Percentiles rank a stretch among this genome's conserved stretches.
Evolutionary conservation across 2,329 filamentous ascomycete genomes (phyloP).

Genomic region (Trichothecium roseum): DNA sequence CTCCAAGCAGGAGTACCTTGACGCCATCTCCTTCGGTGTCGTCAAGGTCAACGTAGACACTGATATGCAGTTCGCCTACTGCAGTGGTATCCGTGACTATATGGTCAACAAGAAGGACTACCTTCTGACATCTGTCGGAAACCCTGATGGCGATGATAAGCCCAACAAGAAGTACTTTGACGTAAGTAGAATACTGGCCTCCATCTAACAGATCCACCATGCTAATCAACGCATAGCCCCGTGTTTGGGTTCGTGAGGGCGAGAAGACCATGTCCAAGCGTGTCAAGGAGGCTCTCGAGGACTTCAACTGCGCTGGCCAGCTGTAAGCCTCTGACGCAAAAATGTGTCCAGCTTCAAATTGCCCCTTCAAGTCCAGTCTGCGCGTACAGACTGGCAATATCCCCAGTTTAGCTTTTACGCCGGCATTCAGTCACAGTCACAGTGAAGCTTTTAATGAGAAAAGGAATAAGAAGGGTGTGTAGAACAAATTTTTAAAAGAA

Average conservation of each 20-base stretch:
- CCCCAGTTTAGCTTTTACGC: not conserved
- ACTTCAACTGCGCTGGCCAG: slow-evolving; percentile 60
- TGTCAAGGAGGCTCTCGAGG: slow-evolving; percentile 69
- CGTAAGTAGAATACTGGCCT: slow-evolving; percentile 19
- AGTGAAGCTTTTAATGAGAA: not conserved
- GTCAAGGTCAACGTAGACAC: slow-evolving; percentile 99
- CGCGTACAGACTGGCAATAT: not conserved
- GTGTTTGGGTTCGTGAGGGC: slow-evolving; percentile 92
- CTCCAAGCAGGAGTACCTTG: slow-evolving; percentile 77
- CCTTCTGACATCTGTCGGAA: slow-evolving; percentile 75
- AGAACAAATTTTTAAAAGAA: slow-evolving; percentile 1
- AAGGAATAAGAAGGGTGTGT: not conserved
- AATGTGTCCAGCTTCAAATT: too few species aligned
- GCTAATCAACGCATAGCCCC: slow-evolving; percentile 41
- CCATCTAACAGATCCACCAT: not conserved
- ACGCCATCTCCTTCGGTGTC: slow-evolving; percentile 86
- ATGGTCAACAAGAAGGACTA: slow-evolving; percentile 93
- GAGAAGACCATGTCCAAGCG: slow-evolving; percentile 93
- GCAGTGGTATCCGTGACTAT: slow-evolving; percentile 88
- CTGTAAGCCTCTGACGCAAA: slow-evolving; percentile 14
- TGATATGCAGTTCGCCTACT: slow-evolving; percentile 93
- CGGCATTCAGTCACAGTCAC: not conserved
- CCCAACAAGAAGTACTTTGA: slow-evolving; percentile 97
- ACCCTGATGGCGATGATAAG: slow-evolving; percentile 93
- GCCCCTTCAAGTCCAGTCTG: not conserved